Evolutionary conservation across 768 basidiomycete genomes (phyloP).

Genomic region (Crucibulum laeve): DNA sequence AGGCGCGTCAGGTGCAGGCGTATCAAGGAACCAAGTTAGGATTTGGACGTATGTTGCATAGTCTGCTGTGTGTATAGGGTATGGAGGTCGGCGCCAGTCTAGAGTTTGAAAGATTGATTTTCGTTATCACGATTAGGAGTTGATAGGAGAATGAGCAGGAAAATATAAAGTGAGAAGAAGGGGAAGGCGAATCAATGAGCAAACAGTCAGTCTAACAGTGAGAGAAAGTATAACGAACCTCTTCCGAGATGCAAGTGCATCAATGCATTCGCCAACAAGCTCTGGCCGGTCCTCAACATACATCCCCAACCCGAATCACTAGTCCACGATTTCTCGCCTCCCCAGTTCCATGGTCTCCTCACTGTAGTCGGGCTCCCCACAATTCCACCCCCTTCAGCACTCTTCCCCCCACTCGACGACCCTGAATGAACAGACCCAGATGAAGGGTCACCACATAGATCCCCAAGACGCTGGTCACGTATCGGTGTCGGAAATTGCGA

Average conservation of each 20-base stretch:
- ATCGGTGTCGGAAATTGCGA: slow-evolving; percentile 77
- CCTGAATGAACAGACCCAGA: slow-evolving; percentile 2
- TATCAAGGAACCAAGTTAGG: slow-evolving; percentile 93
- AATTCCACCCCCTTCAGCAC: slow-evolving; percentile 5
- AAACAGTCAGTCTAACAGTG: neutral
- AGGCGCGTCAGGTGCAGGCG: slow-evolving; percentile 76
- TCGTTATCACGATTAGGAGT: neutral
- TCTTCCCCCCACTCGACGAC: neutral
- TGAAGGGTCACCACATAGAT: slow-evolving; percentile 19
- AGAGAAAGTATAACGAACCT: slow-evolving; percentile 20
- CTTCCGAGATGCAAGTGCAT: slow-evolving; percentile 62
- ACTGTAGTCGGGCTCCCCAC: slow-evolving; percentile 27
- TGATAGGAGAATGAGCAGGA: no score
- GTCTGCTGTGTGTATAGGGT: slow-evolving; percentile 51
- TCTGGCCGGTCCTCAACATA: slow-evolving; percentile 34
- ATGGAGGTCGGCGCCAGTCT: slow-evolving; percentile 40
- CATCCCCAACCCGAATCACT: slow-evolving; percentile 35
- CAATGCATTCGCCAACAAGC: slow-evolving; percentile 29
- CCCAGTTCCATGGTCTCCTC: slow-evolving; percentile 63
- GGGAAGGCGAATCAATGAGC: no score
- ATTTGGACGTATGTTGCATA: slow-evolving; percentile 90
- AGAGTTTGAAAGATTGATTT: neutral
- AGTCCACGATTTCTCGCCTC: slow-evolving; percentile 68
- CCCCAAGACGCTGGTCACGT: slow-evolving; percentile 46
- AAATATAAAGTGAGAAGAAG: no score